Percentiles rank a stretch among this genome's conserved stretches.
Conservation (phyloP, 2,329 filamentous ascomycete species). For the Plectosphaerella plurivora region DNA sequence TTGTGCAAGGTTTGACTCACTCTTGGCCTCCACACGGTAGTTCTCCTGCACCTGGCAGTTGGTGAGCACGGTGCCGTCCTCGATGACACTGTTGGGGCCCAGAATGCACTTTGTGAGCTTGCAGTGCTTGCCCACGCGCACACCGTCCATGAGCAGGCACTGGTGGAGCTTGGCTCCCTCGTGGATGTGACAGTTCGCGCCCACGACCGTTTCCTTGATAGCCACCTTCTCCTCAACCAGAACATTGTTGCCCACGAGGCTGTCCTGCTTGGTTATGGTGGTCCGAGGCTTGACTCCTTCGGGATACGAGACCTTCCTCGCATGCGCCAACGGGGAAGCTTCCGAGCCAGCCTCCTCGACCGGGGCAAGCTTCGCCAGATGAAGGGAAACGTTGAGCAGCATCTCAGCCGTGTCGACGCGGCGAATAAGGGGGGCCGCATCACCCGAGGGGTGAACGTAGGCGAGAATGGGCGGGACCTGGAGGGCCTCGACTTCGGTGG, state of each 20-base stretch:
- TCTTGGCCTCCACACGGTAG: conserved; percentile 74
- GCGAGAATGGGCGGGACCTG: conserved; percentile 70
- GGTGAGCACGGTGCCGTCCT: conserved; percentile 74
- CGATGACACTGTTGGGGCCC: conserved; percentile 75
- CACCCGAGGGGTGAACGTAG: conserved; percentile 66
- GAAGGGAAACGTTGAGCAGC: conserved; percentile 75
- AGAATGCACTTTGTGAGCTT: conserved; percentile 85
- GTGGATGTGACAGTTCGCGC: conserved; percentile 80
- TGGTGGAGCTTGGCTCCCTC: conserved; percentile 82
- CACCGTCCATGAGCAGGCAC: conserved; percentile 90
- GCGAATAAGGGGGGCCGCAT: conserved; percentile 63
- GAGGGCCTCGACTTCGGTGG: conserved; percentile 17
- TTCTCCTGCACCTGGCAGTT: conserved; percentile 94
- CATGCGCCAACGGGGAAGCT: conserved; percentile 70
- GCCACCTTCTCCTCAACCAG: conserved; percentile 82
- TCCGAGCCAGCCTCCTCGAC: conserved; percentile 57
- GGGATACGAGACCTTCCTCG: conserved; percentile 76
- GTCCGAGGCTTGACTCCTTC: conserved; percentile 75
- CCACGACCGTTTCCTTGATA: conserved; percentile 90
- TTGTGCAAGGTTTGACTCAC: conserved; percentile 38
- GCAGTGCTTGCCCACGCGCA: conserved; percentile 76
- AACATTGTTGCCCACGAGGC: conserved; percentile 82
- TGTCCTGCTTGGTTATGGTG: conserved; percentile 78
- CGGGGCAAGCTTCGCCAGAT: conserved; percentile 78
- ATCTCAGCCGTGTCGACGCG: conserved; percentile 85